Evolutionary conservation across 1,139 yeast species (phyloP), one percentile per base, ranked within the genome.

Genomic region (Yamadazyma triangularis): DNA sequence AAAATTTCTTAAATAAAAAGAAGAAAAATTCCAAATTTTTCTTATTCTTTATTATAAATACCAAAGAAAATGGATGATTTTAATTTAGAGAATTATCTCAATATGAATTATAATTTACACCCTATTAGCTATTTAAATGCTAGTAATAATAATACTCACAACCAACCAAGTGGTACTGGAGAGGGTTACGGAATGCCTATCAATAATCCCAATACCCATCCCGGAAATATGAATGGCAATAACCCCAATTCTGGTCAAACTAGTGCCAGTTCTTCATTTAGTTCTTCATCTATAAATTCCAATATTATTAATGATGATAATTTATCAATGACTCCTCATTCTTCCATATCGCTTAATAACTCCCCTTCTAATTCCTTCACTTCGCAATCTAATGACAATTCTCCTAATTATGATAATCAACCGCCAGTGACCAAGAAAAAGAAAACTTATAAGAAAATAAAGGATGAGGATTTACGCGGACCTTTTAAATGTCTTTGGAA

Each of bases 401-500:
- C 40, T 13, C 44, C 45, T 13, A 13, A 31, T 11, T 27, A 20
- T 26, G 30, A 26, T 31, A 14, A 11, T 18, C 13, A 16, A 7
- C 25, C n/a, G 10, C 25, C 25, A 6, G 19, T 9, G 8, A 43
- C 41, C n/a, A 51, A 50, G 30, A 48, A 50, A 13, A 66, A 69
- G 53, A 70, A 69, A 45, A 66, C 73, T 9, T 63, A 71, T 48
- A 67, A 70, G 48, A 70, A 73, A 48, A 64, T 69, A 36, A 63
- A 60, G 35, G 77, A 66, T 28, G 74, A 67, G 33, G 74, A 70
- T 42, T 51, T 64, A 39, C 65, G 68, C 37, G 83, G 80, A 22
- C 82, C 82, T 2, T 69, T 83, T 40, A 49, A 47, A 15, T 88
- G 96, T 60, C 71, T 73, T 48, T 88, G 96, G 96, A 73, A 70